Evolutionary conservation across 1,284 basidiomycete genomes (phyloP).

Genomic region (Uromyces viciae-fabae): DNA sequence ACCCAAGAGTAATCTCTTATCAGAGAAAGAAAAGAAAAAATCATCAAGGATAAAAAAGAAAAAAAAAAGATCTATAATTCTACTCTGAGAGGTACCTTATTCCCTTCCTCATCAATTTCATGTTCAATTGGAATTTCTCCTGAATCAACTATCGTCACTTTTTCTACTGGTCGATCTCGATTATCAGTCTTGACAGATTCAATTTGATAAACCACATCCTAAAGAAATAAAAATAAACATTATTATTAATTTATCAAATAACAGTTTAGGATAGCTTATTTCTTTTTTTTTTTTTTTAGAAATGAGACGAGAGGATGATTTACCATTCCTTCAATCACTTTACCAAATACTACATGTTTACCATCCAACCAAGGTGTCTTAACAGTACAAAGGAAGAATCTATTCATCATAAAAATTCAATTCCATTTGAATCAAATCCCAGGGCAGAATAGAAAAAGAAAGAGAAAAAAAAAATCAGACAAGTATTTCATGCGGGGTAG

Average conservation of each 20-base stretch:
- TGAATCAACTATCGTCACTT: slow-evolving; percentile 19
- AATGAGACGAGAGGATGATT: neutral
- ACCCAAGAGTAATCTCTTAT: too few species aligned
- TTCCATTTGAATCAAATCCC: neutral
- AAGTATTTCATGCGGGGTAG: too few species aligned
- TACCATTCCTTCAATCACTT: slow-evolving; percentile 39
- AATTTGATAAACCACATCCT: slow-evolving; percentile 39
- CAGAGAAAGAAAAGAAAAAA: too few species aligned
- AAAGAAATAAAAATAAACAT: neutral
- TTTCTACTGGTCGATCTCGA: slow-evolving; percentile 13
- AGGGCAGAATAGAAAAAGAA: too few species aligned
- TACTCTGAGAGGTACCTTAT: slow-evolving; percentile 43
- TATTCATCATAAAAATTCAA: neutral
- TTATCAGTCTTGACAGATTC: slow-evolving; percentile 12
- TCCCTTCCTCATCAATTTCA: slow-evolving; percentile 30
- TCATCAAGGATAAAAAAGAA: too few species aligned
- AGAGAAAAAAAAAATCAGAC: too few species aligned
- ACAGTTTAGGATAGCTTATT: too few species aligned
- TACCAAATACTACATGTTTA: slow-evolving; percentile 41
- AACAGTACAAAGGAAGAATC: slow-evolving; percentile 41
- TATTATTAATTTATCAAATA: neutral
- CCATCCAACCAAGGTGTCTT: slow-evolving; percentile 39
- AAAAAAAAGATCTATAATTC: slow-evolving; percentile 41
- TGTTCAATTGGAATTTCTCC: slow-evolving; percentile 30
- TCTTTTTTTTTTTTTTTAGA: too few species aligned